These are phyloP conservation scores for Tubosaeta sp. DNA, from an alignment of 768 basidiomycete species.

Conservation along the genomic window DNA sequence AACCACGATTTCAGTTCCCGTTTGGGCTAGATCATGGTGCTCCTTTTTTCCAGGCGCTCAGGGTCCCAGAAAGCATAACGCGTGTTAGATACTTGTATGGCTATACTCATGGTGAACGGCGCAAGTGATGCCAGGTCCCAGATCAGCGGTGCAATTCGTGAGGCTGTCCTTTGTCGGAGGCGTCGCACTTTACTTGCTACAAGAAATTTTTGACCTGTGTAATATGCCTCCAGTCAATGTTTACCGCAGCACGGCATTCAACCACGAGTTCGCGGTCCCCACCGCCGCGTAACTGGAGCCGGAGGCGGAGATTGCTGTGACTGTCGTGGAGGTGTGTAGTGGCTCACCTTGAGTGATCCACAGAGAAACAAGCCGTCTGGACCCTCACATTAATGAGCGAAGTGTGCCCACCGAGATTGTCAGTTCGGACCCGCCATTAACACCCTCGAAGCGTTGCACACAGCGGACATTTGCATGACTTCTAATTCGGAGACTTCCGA, in stretches of 20 bases:
- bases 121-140: conserved; percentile 9
- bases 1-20: conserved; percentile 41
- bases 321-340: background rate
- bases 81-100: conserved; percentile 26
- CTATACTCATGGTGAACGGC: conserved; percentile 26
- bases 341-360: background rate
- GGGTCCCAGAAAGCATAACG: conserved; percentile 25
- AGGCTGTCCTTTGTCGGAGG: conserved; percentile 16
- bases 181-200: conserved; percentile 1
- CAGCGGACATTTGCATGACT: conserved; percentile 11
- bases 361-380: background rate
- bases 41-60: conserved; percentile 25
- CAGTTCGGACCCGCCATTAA: conserved; percentile 21
- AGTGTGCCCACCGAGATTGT: background rate
- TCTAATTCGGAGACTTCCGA: conserved; percentile 25
- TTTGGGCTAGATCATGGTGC: conserved; percentile 41
- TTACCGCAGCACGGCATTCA: conserved; percentile 6
- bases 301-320: conserved; percentile 30
- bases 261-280: conserved; percentile 3
- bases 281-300: conserved; percentile 10
- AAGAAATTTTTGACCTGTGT: conserved; percentile 15
- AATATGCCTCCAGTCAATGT: conserved; percentile 5
- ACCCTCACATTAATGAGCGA: conserved; percentile 13
- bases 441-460: background rate
- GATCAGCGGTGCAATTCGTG: conserved; percentile 17